Conservation (phyloP, 2,329 filamentous ascomycete species). For the Neonectria ditissima region DNA sequence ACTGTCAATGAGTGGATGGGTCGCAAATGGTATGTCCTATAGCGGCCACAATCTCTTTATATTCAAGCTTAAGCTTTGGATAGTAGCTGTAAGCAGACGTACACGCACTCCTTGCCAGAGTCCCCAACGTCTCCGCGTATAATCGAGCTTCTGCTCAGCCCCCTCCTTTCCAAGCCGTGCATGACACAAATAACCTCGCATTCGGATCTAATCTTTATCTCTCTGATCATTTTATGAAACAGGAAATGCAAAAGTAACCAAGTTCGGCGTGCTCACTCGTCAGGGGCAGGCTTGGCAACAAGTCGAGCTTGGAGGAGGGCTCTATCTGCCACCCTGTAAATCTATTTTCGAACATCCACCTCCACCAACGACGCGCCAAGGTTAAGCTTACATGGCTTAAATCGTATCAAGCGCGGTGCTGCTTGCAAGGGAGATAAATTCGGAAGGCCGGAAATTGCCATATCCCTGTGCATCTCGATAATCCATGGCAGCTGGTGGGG, state of each 20-base stretch:
- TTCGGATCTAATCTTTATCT: not conserved
- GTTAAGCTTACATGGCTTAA: not conserved
- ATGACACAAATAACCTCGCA: not conserved
- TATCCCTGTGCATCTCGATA: not conserved
- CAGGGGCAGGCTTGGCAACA: not conserved
- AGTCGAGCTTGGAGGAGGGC: not conserved
- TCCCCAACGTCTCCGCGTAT: not conserved
- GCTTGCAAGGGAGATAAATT: not conserved
- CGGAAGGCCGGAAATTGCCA: not conserved
- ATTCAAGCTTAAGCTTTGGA: not conserved
- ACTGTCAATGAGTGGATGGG: too few species aligned
- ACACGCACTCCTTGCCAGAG: not conserved
- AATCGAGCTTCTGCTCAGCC: not conserved
- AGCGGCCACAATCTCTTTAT: not conserved
- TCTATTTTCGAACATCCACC: not conserved
- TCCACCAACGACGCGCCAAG: not conserved
- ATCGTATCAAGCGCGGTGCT: not conserved
- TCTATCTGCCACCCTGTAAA: not conserved
- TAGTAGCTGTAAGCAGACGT: not conserved
- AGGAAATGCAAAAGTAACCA: not conserved
- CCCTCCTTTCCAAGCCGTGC: not conserved
- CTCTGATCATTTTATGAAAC: not conserved
- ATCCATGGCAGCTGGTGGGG: not conserved
- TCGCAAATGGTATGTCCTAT: not conserved
- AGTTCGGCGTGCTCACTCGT: not conserved